A percentile compares a stretch with the other conserved stretches of the same genome.
Evolutionary conservation across 208 protist genomes (phyloP).

Genomic region (Leishmania mexicana): DNA sequence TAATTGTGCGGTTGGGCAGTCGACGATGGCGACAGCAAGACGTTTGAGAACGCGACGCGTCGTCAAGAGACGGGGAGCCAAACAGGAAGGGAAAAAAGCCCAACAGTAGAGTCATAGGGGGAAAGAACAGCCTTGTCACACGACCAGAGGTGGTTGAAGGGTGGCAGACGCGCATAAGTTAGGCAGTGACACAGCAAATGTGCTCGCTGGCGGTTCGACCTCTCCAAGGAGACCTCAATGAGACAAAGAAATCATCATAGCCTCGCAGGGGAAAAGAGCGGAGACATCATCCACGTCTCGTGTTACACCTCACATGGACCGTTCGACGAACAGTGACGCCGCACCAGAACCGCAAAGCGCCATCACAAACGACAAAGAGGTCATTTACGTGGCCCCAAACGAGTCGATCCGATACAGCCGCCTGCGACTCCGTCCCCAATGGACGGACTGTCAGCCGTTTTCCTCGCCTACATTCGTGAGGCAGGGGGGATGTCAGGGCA

Average conservation of each 20-base stretch:
- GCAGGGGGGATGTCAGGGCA: too few relatives aligned
- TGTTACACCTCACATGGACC: background rate
- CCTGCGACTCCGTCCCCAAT: background rate
- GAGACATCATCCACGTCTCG: background rate
- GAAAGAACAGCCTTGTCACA: background rate
- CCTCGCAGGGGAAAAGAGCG: background rate
- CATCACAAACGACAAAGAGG: background rate
- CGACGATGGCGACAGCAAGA: background rate
- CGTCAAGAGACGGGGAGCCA: background rate
- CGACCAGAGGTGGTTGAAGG: background rate
- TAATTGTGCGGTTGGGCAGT: background rate
- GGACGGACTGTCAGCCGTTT: background rate
- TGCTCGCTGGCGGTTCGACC: background rate
- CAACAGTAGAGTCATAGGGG: background rate
- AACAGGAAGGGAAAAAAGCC: background rate
- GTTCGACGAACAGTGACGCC: background rate
- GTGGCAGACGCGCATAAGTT: too few relatives aligned
- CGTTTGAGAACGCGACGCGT: background rate
- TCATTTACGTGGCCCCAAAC: too few relatives aligned
- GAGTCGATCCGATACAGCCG: background rate
- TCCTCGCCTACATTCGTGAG: background rate
- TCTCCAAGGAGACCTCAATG: background rate
- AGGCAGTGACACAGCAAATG: background rate
- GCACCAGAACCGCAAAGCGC: background rate
- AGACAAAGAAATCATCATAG: background rate